A percentile compares a stretch with the other conserved stretches of the same genome.
phyloP scores from a whole-genome alignment of 208 protist species.

The Acanthamoeba polyphaga region DNA sequence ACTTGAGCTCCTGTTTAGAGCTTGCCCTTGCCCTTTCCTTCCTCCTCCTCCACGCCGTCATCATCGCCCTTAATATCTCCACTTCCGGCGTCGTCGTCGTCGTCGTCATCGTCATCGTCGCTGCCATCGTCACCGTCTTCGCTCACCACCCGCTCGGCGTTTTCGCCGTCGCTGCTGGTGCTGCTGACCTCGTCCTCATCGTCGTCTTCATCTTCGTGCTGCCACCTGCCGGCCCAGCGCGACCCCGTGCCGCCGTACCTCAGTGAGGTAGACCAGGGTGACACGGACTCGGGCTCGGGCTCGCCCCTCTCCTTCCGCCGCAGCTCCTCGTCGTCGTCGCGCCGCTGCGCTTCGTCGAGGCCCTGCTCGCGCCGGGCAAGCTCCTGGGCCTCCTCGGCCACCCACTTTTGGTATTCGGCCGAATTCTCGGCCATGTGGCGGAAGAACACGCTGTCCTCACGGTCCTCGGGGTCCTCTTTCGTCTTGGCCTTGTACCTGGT shows the following conservation, averaged over 20 bases:
- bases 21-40: background rate
- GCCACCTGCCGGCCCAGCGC: background rate
- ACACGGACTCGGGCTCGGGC: background rate
- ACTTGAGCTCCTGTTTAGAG: no score
- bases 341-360: constrained; percentile 40
- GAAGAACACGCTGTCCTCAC: constrained; percentile 72
- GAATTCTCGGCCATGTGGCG: constrained; percentile 58
- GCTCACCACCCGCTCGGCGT: background rate
- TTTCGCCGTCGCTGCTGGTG: background rate
- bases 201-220: constrained; percentile 21
- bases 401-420: constrained; percentile 56
- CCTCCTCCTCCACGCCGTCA: background rate
- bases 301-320: background rate
- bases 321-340: background rate
- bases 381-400: constrained; percentile 27
- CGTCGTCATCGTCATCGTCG: background rate
- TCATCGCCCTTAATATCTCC: background rate
- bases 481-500: constrained; percentile 52
- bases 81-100: background rate
- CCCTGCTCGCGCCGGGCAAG: constrained; percentile 17
- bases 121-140: background rate
- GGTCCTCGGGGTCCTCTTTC: constrained; percentile 55
- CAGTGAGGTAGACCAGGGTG: background rate
- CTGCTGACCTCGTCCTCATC: background rate
- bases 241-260: constrained; percentile 4